Evolutionary conservation across 192 early-diverging fungal genomes (phyloP).

Genomic region (Physocladia obscura): DNA sequence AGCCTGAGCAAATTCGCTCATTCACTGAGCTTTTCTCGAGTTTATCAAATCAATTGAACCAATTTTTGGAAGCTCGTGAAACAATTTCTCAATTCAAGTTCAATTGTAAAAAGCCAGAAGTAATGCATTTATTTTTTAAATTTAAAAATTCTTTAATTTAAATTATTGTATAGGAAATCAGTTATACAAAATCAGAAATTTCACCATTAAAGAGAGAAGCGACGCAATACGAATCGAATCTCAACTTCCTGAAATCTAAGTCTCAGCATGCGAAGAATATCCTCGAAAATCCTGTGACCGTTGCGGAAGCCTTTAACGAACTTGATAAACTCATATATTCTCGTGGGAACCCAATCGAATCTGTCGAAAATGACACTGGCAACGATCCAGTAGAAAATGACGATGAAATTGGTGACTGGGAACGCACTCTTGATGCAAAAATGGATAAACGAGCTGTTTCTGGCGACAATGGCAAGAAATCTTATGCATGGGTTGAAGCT

Average conservation of each 20-base stretch:
- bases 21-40: slow-evolving; percentile 15
- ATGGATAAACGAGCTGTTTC: background rate
- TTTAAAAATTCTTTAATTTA: too few relatives aligned
- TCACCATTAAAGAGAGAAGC: too few relatives aligned
- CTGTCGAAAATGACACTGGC: background rate
- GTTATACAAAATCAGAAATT: too few relatives aligned
- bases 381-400: background rate
- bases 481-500: slow-evolving; percentile 18
- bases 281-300: too few relatives aligned
- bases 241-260: too few relatives aligned
- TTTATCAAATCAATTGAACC: slow-evolving; percentile 11
- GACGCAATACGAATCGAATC: too few relatives aligned
- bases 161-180: too few relatives aligned
- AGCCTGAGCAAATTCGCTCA: slow-evolving; percentile 7
- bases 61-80: slow-evolving; percentile 24
- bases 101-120: slow-evolving; percentile 2
- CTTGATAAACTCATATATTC: too few relatives aligned
- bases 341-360: too few relatives aligned
- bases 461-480: background rate
- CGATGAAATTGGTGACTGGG: background rate
- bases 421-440: slow-evolving; percentile 21
- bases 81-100: slow-evolving; percentile 8
- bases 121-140: too few relatives aligned
- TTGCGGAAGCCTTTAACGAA: too few relatives aligned
- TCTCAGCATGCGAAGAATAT: too few relatives aligned